Percentiles rank a stretch among this genome's conserved stretches.
Evolutionary conservation across 176 grass and related monocot genomes (phyloP).

Genomic region (Saccharum officinarum): DNA sequence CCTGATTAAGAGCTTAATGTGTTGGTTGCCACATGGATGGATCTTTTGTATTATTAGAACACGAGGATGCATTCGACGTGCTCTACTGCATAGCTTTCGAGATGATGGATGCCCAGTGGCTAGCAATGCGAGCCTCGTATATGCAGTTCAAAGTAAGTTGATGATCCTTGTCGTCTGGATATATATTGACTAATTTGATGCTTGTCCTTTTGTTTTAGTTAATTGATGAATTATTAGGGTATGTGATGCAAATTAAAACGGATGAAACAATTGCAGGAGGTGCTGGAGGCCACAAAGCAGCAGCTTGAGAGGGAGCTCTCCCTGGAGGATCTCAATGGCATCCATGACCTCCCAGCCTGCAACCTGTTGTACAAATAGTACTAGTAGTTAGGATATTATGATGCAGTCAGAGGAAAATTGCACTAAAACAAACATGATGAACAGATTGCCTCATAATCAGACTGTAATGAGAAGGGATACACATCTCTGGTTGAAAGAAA

Average conservation of each 20-base stretch:
- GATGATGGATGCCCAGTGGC: slow-evolving; percentile 97
- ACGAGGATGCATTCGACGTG: slow-evolving; percentile 87
- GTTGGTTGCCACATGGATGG: background rate
- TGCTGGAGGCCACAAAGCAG: slow-evolving; percentile 72
- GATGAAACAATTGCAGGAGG: slow-evolving; percentile 46
- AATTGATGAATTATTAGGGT: background rate
- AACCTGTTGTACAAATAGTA: slow-evolving; percentile 77
- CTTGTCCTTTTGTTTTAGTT: background rate
- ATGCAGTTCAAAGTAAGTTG: slow-evolving; percentile 83
- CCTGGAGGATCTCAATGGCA: slow-evolving; percentile 68
- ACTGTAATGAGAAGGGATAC: background rate
- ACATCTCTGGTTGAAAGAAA: background rate
- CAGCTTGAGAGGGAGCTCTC: slow-evolving; percentile 93
- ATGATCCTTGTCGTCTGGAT: background rate
- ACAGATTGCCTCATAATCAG: background rate
- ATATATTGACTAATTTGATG: background rate
- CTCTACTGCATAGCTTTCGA: slow-evolving; percentile 92
- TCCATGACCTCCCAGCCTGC: slow-evolving; percentile 86
- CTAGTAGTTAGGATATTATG: background rate
- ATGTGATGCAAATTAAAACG: background rate
- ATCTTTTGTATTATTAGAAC: slow-evolving; percentile 45
- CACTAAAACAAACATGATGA: background rate
- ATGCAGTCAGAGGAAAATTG: background rate
- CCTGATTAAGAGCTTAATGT: background rate
- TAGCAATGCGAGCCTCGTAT: slow-evolving; percentile 88